These are phyloP conservation scores for Pisolithus orientalis DNA, from an alignment of 768 basidiomycete genomes.

Conservation along the genomic window DNA sequence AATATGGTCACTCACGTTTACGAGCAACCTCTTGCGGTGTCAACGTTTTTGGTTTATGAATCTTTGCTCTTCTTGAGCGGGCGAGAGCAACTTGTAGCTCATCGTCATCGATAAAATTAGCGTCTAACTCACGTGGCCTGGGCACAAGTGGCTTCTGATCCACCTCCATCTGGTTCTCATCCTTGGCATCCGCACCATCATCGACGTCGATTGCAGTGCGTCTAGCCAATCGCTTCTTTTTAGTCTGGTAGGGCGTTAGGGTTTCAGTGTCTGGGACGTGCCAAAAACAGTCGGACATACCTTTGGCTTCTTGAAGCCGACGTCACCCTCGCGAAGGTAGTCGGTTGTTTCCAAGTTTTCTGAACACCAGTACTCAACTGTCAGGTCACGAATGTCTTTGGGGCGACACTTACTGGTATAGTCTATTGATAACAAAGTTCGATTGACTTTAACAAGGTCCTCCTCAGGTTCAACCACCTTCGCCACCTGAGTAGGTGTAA, in stretches of 20 bases:
- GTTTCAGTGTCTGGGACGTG: background rate
- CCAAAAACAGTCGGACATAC: conserved; percentile 29
- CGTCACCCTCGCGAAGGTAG: conserved; percentile 86
- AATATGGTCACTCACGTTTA: conserved; percentile 45
- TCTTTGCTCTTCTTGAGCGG: conserved; percentile 74
- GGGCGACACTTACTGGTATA: conserved; percentile 67
- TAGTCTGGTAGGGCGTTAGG: conserved; percentile 48
- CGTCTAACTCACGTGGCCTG: conserved; percentile 66
- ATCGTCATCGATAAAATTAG: conserved; percentile 96
- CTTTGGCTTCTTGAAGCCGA: conserved; percentile 94
- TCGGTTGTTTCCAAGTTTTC: conserved; percentile 86
- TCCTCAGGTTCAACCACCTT: conserved; percentile 41
- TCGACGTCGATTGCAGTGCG: conserved; percentile 42
- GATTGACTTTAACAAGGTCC: conserved; percentile 60
- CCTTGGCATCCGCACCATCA: conserved; percentile 21
- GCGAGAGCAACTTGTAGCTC: conserved; percentile 93
- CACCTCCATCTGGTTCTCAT: conserved; percentile 58
- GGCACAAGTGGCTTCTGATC: conserved; percentile 69
- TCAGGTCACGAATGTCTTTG: background rate
- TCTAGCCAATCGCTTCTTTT: conserved; percentile 83
- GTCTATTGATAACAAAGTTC: conserved; percentile 76
- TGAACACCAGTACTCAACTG: conserved; percentile 19
- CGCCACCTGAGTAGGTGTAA: conserved; percentile 33
- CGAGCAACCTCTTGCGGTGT: conserved; percentile 79
- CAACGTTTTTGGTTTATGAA: conserved; percentile 69